Conservation (phyloP, 129 eudicot species). For the Scalesia atractyloides region DNA sequence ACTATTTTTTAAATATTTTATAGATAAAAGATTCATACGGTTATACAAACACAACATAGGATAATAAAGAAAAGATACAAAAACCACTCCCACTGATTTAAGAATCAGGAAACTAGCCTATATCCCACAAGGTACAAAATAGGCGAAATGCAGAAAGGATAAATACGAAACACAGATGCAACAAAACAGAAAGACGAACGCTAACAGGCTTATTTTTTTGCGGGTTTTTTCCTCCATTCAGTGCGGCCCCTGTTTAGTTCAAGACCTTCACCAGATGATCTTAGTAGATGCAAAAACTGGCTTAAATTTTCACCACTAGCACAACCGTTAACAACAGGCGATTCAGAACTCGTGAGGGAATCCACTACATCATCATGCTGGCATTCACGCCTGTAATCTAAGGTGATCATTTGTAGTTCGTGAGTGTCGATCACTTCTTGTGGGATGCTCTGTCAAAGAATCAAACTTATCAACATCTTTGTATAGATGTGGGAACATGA, state of each 20-base stretch:
- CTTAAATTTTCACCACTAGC: slow-evolving; percentile 33
- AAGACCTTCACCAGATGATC: slow-evolving; percentile 63
- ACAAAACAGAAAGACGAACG: background rate
- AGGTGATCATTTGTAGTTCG: slow-evolving; percentile 81
- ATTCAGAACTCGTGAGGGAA: slow-evolving; percentile 76
- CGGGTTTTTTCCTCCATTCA: slow-evolving; percentile 82
- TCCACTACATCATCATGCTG: slow-evolving; percentile 84
- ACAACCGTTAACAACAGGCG: slow-evolving; percentile 46
- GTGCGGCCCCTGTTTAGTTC: slow-evolving; percentile 87
- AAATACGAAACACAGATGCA: slow-evolving; percentile 7
- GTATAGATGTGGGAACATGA: background rate
- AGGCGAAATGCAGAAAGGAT: background rate
- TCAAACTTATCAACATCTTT: slow-evolving; percentile 6
- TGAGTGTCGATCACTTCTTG: slow-evolving; percentile 83
- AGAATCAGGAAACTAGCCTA: slow-evolving; percentile 15
- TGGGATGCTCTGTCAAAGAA: slow-evolving; percentile 70
- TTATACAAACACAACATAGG: slow-evolving; percentile 20
- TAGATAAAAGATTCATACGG: slow-evolving; percentile 5
- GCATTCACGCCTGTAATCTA: slow-evolving; percentile 92
- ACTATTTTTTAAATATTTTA: background rate
- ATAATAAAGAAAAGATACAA: background rate
- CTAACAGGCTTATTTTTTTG: slow-evolving; percentile 27
- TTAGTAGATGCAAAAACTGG: slow-evolving; percentile 75
- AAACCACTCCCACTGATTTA: background rate
- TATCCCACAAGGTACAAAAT: slow-evolving; percentile 19